Evolutionary conservation across 192 early-diverging fungal species (phyloP).

Genomic region (Thamnidium elegans): DNA sequence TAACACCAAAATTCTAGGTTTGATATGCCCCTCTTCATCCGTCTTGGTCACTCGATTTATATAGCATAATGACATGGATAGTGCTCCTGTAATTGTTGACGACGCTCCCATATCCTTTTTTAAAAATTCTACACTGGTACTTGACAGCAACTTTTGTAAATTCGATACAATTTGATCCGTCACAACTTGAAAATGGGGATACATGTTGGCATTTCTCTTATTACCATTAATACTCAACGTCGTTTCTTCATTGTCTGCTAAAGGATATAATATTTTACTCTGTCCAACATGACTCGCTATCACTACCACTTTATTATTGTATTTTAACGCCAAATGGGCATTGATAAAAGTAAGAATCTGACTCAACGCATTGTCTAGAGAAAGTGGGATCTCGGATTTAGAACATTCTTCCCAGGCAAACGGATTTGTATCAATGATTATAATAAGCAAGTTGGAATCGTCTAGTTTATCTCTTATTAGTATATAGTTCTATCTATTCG

Average conservation of each 20-base stretch:
- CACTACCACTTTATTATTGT: conserved; percentile 85
- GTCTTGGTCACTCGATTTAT: conserved; percentile 62
- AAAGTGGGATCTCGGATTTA: conserved; percentile 39
- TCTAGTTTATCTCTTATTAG: conserved; percentile 29
- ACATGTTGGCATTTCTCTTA: conserved; percentile 50
- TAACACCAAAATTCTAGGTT: conserved; percentile 80
- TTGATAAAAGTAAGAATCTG: conserved; percentile 88
- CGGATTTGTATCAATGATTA: conserved; percentile 83
- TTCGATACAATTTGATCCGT: conserved; percentile 48
- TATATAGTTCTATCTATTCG: not conserved
- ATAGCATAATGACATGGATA: conserved; percentile 62
- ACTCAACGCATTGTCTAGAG: conserved; percentile 66
- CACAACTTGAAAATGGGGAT: conserved; percentile 54
- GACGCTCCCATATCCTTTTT: conserved; percentile 7
- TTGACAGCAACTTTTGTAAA: conserved; percentile 29
- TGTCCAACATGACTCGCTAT: conserved; percentile 68
- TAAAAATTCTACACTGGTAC: conserved; percentile 7
- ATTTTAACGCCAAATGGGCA: conserved; percentile 85
- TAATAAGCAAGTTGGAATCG: conserved; percentile 74
- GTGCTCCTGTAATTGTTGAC: conserved; percentile 46
- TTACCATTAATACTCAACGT: conserved; percentile 22
- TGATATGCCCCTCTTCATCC: conserved; percentile 53
- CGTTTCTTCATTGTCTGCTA: conserved; percentile 30
- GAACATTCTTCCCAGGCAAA: conserved; percentile 65
- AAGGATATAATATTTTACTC: conserved; percentile 59